phyloP scores from a whole-genome alignment of 192 early-diverging fungal species.

The Coemansia sp. region DNA sequence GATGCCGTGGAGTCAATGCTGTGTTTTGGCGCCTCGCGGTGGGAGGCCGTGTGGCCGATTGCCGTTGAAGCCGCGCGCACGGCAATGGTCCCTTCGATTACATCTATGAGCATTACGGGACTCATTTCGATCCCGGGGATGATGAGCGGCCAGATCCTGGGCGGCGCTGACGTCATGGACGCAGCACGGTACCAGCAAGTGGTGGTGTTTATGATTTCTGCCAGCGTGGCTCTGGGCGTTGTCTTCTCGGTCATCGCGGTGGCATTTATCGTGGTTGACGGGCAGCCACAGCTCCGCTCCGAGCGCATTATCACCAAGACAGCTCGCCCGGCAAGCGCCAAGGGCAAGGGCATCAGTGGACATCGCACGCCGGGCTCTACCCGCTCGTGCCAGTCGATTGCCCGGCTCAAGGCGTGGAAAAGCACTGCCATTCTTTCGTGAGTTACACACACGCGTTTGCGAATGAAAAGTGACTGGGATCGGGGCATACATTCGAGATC shows the following conservation, averaged over 20 bases:
- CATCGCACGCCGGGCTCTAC: not conserved
- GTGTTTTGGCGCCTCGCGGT: constrained; percentile 78
- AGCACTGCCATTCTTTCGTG: not conserved
- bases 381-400: constrained; percentile 19
- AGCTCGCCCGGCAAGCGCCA: not conserved
- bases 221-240: constrained; percentile 63
- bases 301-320: constrained; percentile 21
- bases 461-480: not conserved
- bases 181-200: constrained; percentile 82
- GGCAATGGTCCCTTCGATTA: constrained; percentile 79
- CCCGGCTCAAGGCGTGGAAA: constrained; percentile 33
- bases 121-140: constrained; percentile 86
- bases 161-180: constrained; percentile 73
- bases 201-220: constrained; percentile 85
- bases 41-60: constrained; percentile 77
- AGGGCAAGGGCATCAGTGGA: not conserved
- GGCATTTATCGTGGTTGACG: constrained; percentile 36
- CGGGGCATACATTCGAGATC: not conserved
- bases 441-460: not conserved
- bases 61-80: constrained; percentile 69
- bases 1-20: constrained; percentile 59
- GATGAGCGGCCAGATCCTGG: constrained; percentile 89
- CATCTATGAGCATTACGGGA: constrained; percentile 75
- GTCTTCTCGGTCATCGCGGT: constrained; percentile 35
- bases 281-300: constrained; percentile 25